phyloP scores from a whole-genome alignment of 306 rosid species.

The Psophocarpus tetragonolobus region DNA sequence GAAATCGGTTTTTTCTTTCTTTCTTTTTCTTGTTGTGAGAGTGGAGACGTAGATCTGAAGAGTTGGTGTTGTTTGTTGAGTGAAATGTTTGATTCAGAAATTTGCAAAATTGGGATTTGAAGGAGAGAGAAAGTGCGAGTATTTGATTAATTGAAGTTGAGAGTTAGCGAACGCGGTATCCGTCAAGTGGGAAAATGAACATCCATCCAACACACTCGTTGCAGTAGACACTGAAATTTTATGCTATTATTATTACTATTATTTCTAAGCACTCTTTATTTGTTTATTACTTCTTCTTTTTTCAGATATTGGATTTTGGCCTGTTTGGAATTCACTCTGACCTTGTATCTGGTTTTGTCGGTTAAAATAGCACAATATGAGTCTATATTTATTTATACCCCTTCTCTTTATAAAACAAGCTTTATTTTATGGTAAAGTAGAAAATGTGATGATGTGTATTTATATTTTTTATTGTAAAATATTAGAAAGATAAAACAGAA shows the following conservation, averaged over 20 bases:
- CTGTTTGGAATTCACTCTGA: too few species aligned
- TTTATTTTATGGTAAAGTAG: too few species aligned
- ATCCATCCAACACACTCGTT: conserved; percentile 24
- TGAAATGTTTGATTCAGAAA: conserved; percentile 31
- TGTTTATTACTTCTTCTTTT: background rate
- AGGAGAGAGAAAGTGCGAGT: background rate
- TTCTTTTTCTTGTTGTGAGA: background rate
- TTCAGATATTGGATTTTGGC: conserved; percentile 7
- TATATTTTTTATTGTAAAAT: too few species aligned
- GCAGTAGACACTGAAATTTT: conserved; percentile 42
- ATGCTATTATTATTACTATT: background rate
- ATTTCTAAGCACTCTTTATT: background rate
- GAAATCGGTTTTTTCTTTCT: background rate
- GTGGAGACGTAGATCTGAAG: conserved; percentile 33
- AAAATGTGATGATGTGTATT: too few species aligned
- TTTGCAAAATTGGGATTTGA: conserved; percentile 22
- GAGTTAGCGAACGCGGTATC: conserved; percentile 39
- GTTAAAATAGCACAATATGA: too few species aligned
- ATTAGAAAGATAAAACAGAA: too few species aligned
- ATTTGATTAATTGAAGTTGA: conserved; percentile 24
- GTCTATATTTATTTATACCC: too few species aligned
- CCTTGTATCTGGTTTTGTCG: too few species aligned
- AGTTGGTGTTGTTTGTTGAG: conserved; percentile 8
- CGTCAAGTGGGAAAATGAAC: conserved; percentile 34
- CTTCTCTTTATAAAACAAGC: too few species aligned